Evolutionary conservation across 2,329 filamentous ascomycete species (phyloP), one percentile per base, ranked within the genome.

Genomic region (Xylaria sp.): DNA sequence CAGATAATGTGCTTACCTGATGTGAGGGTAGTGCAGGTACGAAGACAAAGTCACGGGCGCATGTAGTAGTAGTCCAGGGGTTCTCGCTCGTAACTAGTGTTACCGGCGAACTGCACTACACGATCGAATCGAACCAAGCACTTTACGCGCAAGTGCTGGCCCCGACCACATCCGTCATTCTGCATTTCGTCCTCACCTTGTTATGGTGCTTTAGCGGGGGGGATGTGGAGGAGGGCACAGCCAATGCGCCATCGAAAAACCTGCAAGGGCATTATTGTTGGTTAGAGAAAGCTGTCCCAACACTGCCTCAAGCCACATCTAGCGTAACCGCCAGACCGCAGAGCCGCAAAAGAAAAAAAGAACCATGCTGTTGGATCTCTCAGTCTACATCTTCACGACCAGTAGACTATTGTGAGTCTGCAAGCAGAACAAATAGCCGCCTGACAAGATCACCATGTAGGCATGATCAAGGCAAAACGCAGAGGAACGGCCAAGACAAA

Each of bases 221-320:
- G 39, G 48, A 52, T 64, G 65, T 68, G 65, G 65, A 65, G 68
- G 61, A 41, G 41, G 55, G 65, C 61, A 67, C 61, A 58, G 61
- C 67, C 63, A 57, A 66, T 66, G 50, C 59, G 52, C 63, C n/a
- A 9, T 13, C 53, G 25, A 45, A 46, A 32, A 34, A 34, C 41
- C 55, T 57, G 39, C 50, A 50, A 28, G 52, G 55, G 52, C n/a
- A 12, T 6, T n/a, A 10, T 45, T 59, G 59, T 65, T 53, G 55
- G 56, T 56, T 63, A 34, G n/a, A 64, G 60, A 66, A 56, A 56
- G 15, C 45, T 50, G n/a, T 60, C 8, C 36, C 50, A 57, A 50
- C 63, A 60, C 63, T 56, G 58, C 63, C 63, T 41, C 63, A 56
- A 50, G 46, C 63, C 63, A 55, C 63, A 30, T 15, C 25, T n/a